Percentiles rank a stretch among this genome's conserved stretches.
phyloP scores from a whole-genome alignment of 2,329 filamentous ascomycete genomes.

The Penicillium frequentans region DNA sequence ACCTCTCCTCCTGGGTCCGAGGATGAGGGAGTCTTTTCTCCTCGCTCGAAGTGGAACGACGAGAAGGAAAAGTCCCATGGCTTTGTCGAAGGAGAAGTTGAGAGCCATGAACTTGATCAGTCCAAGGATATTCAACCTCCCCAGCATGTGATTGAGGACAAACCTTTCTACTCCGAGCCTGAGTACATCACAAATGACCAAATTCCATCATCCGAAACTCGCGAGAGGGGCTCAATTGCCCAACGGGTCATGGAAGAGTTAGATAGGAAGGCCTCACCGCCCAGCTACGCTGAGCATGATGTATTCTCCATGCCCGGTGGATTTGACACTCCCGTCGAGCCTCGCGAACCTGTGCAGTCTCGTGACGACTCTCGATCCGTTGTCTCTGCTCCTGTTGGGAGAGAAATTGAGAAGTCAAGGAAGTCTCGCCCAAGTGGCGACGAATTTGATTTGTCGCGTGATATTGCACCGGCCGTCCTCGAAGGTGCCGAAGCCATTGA shows the following conservation, averaged over 20 bases:
- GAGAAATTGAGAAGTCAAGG: slow-evolving; percentile 13
- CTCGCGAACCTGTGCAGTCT: slow-evolving; percentile 3
- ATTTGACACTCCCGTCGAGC: slow-evolving; percentile 23
- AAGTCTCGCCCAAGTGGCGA: slow-evolving; percentile 21
- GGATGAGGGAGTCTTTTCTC: slow-evolving; percentile 53
- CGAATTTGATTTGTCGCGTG: slow-evolving; percentile 22
- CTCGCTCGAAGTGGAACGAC: slow-evolving; percentile 52
- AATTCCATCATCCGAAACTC: background rate
- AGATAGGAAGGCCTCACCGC: slow-evolving; percentile 15
- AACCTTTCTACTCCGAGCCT: slow-evolving; percentile 23
- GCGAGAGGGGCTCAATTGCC: slow-evolving; percentile 19
- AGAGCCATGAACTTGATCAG: slow-evolving; percentile 42
- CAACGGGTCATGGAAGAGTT: slow-evolving; percentile 28
- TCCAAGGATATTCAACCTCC: slow-evolving; percentile 14
- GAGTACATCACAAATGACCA: slow-evolving; percentile 9
- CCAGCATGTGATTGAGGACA: slow-evolving; percentile 14
- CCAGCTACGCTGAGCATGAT: slow-evolving; percentile 22
- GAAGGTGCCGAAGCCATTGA: background rate
- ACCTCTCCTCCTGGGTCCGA: slow-evolving; percentile 64
- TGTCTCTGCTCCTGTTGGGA: slow-evolving; percentile 13
- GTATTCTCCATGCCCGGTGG: slow-evolving; percentile 33
- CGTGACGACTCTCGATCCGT: slow-evolving; percentile 15
- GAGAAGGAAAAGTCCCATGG: slow-evolving; percentile 44
- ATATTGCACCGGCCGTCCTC: background rate
- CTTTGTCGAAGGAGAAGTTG: slow-evolving; percentile 52